These are phyloP conservation scores for Fusarium heterosporum DNA, from an alignment of 2,329 filamentous ascomycete genomes.

Conservation along the genomic window DNA sequence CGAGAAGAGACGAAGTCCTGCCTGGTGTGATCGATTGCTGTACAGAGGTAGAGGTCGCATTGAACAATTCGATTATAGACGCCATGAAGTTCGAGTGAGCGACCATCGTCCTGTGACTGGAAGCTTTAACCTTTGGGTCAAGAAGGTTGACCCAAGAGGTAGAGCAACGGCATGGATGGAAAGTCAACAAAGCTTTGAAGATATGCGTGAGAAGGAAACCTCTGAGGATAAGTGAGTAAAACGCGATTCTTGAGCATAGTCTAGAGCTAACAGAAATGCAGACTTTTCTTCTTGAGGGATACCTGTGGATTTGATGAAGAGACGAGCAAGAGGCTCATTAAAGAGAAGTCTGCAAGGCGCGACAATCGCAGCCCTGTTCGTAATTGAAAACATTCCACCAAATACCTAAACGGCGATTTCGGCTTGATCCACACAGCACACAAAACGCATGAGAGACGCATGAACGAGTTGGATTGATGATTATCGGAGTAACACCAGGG, in stretches of 20 bases:
- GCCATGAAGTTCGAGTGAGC: conserved; percentile 90
- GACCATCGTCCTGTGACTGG: conserved; percentile 95
- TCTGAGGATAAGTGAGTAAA: conserved; percentile 80
- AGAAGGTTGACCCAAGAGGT: conserved; percentile 78
- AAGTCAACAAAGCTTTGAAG: conserved; percentile 80
- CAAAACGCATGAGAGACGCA: conserved; percentile 13
- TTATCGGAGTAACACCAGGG: conserved; percentile 33
- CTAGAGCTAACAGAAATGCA: conserved; percentile 49
- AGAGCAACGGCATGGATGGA: conserved; percentile 76
- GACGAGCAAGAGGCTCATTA: conserved; percentile 62
- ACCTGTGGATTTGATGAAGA: conserved; percentile 66
- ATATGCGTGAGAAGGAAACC: conserved; percentile 74
- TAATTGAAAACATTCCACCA: conserved; percentile 23
- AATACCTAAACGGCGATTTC: conserved; percentile 4
- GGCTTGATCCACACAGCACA: background rate
- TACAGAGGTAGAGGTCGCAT: conserved; percentile 85
- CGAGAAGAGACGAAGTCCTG: conserved; percentile 93
- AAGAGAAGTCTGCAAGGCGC: conserved; percentile 53
- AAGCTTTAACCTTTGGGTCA: conserved; percentile 83
- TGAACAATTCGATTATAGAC: conserved; percentile 85
- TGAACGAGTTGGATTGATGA: conserved; percentile 32
- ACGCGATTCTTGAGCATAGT: background rate
- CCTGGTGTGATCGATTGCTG: conserved; percentile 96
- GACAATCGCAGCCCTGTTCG: conserved; percentile 46
- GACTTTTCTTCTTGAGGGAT: conserved; percentile 63